These are phyloP conservation scores for Stemphylium vesicarium DNA, from an alignment of 2,329 filamentous ascomycete genomes.

Conservation along the genomic window DNA sequence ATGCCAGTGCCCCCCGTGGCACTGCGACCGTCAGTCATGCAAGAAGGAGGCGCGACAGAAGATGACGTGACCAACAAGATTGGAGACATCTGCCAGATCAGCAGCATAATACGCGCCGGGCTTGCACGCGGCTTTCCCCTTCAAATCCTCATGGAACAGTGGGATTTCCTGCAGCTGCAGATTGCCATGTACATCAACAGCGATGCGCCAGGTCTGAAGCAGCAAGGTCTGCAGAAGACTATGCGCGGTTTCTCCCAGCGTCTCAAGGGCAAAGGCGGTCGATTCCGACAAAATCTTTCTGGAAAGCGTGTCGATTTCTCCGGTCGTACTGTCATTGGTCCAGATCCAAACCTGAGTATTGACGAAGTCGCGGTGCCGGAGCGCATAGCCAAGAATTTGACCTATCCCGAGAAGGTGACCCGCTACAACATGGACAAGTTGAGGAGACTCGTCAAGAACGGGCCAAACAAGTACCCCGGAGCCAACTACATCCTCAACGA, in stretches of 20 bases:
- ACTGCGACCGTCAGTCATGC: slow-evolving; percentile 90
- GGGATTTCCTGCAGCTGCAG: slow-evolving; percentile 95
- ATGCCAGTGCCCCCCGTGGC: slow-evolving; percentile 92
- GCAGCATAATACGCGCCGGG: slow-evolving; percentile 82
- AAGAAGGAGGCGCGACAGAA: slow-evolving; percentile 92
- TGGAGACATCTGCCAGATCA: slow-evolving; percentile 94
- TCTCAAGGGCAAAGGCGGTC: slow-evolving; percentile 94
- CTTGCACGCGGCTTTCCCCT: slow-evolving; percentile 83
- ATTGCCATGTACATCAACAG: slow-evolving; percentile 99
- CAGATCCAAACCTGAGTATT: slow-evolving; percentile 91
- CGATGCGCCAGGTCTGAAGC: slow-evolving; percentile 89
- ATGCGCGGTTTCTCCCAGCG: slow-evolving; percentile 95
- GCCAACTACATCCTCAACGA: slow-evolving; percentile 79
- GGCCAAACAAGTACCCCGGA: slow-evolving; percentile 81
- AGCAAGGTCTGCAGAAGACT: slow-evolving; percentile 83
- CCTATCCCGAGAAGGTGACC: slow-evolving; percentile 89
- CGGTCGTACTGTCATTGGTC: slow-evolving; percentile 94
- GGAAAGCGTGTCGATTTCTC: slow-evolving; percentile 99
- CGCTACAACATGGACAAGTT: slow-evolving; percentile 86
- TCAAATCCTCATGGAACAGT: slow-evolving; percentile 93
- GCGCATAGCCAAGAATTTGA: slow-evolving; percentile 93
- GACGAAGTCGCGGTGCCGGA: slow-evolving; percentile 92
- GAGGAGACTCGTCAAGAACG: slow-evolving; percentile 74
- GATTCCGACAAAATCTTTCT: slow-evolving; percentile 94
- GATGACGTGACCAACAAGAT: slow-evolving; percentile 97